Percentiles rank a stretch among this genome's conserved stretches.
Evolutionary conservation across 2,329 filamentous ascomycete genomes (phyloP).

Genomic region (Cladosporium sp.): DNA sequence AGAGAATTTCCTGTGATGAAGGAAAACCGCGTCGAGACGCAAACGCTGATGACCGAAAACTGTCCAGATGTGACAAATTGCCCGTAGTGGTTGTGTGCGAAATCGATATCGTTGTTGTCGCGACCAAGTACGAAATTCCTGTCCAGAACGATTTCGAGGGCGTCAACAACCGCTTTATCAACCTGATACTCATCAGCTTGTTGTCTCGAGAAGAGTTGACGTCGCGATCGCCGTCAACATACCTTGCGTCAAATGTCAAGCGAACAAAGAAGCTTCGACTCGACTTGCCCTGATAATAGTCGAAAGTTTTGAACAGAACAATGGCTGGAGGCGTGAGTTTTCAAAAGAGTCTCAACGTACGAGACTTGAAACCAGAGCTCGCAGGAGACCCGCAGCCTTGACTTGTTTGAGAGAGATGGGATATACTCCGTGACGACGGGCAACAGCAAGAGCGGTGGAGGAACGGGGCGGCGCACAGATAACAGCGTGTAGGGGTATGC

Average conservation of each 20-base stretch:
- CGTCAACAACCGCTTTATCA: neutral
- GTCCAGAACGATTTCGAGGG: neutral
- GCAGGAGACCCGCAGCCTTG: constrained; percentile 9
- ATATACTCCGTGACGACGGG: constrained; percentile 16
- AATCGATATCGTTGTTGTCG: neutral
- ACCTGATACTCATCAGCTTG: neutral
- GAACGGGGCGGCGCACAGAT: constrained; percentile 11
- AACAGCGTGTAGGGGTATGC: constrained; percentile 19
- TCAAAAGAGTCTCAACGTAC: constrained; percentile 1
- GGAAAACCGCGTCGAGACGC: neutral
- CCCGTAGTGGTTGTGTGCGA: neutral
- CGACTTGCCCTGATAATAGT: constrained; percentile 5
- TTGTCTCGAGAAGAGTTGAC: neutral
- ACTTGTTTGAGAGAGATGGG: constrained; percentile 9
- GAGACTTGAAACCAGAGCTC: neutral
- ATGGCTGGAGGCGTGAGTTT: neutral
- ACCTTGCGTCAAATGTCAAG: constrained; percentile 16
- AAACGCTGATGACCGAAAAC: neutral
- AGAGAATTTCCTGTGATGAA: neutral
- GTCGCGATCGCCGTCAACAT: neutral
- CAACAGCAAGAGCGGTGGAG: constrained; percentile 14
- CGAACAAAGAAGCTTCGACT: constrained; percentile 17
- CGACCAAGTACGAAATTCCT: neutral
- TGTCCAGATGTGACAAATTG: neutral
- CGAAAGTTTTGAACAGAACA: constrained; percentile 7